Base-by-base conservation (phyloP, 495 filamentous ascomycete species). In the Xylaria bambusicola region DNA sequence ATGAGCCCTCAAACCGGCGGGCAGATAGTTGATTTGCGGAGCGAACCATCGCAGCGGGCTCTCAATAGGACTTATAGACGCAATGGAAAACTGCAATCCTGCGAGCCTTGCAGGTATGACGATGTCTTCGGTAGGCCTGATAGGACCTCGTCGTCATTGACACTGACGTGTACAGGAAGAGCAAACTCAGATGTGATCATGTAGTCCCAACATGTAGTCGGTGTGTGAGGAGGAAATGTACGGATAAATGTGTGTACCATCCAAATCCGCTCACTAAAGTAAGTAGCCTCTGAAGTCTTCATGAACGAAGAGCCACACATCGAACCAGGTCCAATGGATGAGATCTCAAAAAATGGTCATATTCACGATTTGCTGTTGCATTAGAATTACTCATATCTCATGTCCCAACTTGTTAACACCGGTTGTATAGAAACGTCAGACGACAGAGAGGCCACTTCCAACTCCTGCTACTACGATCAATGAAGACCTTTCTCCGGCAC, bases 151-250 rank as follows among this genome's bases (percentile, higher is more conserved):
- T 52, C 56, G 21, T 51, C 44, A 31, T 13, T 40, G 44, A 58
- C 57, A 36, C 38, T 52, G 46, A 61, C 50, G 49, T 66, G 65
- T 60, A 55, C 65, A 60, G 66, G 62, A 62, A 66, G 67, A 68
- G 60, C 54, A 72, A 72, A 55, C 56, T 72, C 18, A 66, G 62
- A 40, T 72, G 69, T 58, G 69, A 72, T 54, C 69, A 72, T 63
- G 65, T 67, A 41, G 60, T 70, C n/a, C 69, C 69, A 23, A 52
- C 56, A 27, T 72, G 69, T 49, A 62, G 65, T 27, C 64, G 69
- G 26, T 72, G 69, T 48, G 56, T 72, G 17, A 66, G 53, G 54
- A 62, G 67, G 44, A 62, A 61, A 57, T 70, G 69, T 38, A 56
- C 29, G 8, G 69, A 72, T 17, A 65, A 64, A 33, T 72, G 69